Base-by-base conservation (phyloP, 1,139 yeast genomes). In the Suhomyces bokatorum region DNA sequence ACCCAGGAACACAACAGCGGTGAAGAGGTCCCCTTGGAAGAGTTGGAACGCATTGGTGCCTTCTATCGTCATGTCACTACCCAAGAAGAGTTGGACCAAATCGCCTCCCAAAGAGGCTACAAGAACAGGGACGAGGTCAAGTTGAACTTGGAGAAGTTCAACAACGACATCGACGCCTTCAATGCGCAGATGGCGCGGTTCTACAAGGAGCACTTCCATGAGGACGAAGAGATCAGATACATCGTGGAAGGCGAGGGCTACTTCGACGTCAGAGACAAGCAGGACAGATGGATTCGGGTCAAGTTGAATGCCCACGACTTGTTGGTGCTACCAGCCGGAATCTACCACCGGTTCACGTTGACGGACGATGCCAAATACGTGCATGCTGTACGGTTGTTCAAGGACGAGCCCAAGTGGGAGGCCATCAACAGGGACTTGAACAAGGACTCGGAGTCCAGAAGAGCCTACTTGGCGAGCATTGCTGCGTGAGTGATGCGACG, bases 341-440 rank as follows among this genome's bases (percentile, higher is more conserved):
- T 91, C 40, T 91, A 87, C 64, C 98, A 91, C 66, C 77, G 98
- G 26, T 91, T 91, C 66, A 89, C 97, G 1, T 73, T 91, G 54
- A 77, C 90, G 6, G 60, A 67, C 53, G 66, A 69, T 11, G 62
- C 69, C 45, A 81, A 84, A 60, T 77, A 77, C 54, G 85, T 91
- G 54, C 78, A 79, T 52, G 97, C 98, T 6, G 66, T 87, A 59
- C 74, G 99, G 52, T 70, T 93, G 55, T 93, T 93, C 71, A 83
- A 89, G 66, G 97, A 90, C 56, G 97, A 91, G 67, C 98, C 98
- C 28, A 90, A 89, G 62, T 93, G 99, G 98, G 81, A 87, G 45
- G 97, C 98, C 9, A 79, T 88, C 58, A 81, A 83, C 61, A 78
- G 96, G 52, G 75, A 66, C 29, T 60, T 63, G 33, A 59, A 63